Evolutionary conservation across 768 basidiomycete genomes (phyloP).

Genomic region (Leucogyrophana mollusca): DNA sequence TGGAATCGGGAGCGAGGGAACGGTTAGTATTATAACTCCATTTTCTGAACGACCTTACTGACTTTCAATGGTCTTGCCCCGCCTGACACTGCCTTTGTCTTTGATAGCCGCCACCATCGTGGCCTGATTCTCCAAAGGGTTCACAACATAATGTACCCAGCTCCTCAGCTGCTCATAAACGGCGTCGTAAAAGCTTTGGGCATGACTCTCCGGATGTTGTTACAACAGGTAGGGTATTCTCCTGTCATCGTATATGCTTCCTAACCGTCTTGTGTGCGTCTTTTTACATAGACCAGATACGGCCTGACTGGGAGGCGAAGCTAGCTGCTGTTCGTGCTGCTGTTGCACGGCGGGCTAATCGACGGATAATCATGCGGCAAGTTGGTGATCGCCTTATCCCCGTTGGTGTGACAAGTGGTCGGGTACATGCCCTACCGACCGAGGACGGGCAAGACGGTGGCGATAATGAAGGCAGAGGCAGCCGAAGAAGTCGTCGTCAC

Average conservation of each 20-base stretch:
- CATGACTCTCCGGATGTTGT: conserved; percentile 88
- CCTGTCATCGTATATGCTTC: conserved; percentile 2
- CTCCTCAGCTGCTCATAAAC: conserved; percentile 55
- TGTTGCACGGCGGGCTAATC: conserved; percentile 93
- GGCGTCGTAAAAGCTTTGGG: conserved; percentile 85
- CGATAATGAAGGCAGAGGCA: conserved; percentile 42
- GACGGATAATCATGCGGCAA: conserved; percentile 97
- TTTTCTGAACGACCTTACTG: background rate
- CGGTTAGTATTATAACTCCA: conserved; percentile 41
- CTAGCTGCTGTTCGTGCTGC: conserved; percentile 91
- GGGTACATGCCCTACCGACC: conserved; percentile 64
- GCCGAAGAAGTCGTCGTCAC: conserved; percentile 61
- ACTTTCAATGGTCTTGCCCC: background rate
- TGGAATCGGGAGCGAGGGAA: conserved; percentile 74
- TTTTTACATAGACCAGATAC: conserved; percentile 75
- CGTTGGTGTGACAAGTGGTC: conserved; percentile 91
- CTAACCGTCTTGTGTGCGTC: conserved; percentile 7
- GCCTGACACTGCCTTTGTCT: background rate
- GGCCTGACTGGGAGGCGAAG: conserved; percentile 98
- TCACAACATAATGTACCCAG: conserved; percentile 39
- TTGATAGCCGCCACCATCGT: conserved; percentile 38
- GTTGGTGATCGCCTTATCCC: conserved; percentile 97
- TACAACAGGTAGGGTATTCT: conserved; percentile 64
- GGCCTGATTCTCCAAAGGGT: conserved; percentile 55
- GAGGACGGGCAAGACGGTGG: conserved; percentile 51